Base-by-base conservation (phyloP, 192 early-diverging fungal genomes). In the Coemansia sp. region DNA sequence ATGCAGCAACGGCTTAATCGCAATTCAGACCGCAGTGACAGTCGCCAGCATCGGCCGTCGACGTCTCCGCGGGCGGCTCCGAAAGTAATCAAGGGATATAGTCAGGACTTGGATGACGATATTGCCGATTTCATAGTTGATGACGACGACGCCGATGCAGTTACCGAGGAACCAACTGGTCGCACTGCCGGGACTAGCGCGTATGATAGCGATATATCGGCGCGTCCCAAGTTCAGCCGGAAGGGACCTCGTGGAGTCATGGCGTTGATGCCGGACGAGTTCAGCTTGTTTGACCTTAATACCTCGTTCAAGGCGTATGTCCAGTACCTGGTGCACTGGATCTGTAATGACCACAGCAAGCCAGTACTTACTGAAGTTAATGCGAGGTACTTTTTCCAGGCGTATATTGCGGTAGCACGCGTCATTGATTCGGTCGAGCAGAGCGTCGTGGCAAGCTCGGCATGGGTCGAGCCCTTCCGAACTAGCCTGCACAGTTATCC, bases 241-340 rank as follows among this genome's bases (percentile, higher is more conserved):
- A 56, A 44, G 3, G 34, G 62, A 48, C 61, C 61, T 10, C 67
- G 67, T 9, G 59, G 55, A 1, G 56, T 45, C 13, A 59, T 68
- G 62, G 36, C 66, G 6, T 15, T 65, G 60, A 61, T 82, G 71
- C 80, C 80, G 6, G 80, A 74, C 8, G 71, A 77, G 56, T 82
- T 82, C 40, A 71, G 72, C 72, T 65, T 74, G 46, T 55, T 71
- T 17, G 80, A 82, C 24, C 39, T 82, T 50, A 69, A 58, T 20
- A 74, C 80, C 0, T 82, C 80, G 40, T 82, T 82, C 67, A 82
- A 69, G 53, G 51, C 68, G 1, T 82, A 82, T 27, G 69, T 75
- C 51, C 80, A 82, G 60, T 82, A 82, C 29, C 63, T 82, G 41
- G 75, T 82, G 2, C 61, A 82, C 44, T 82, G 80, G 80, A 71